Conservation (phyloP, 345 rosid genomes). For the Dipteronia sinensis region DNA sequence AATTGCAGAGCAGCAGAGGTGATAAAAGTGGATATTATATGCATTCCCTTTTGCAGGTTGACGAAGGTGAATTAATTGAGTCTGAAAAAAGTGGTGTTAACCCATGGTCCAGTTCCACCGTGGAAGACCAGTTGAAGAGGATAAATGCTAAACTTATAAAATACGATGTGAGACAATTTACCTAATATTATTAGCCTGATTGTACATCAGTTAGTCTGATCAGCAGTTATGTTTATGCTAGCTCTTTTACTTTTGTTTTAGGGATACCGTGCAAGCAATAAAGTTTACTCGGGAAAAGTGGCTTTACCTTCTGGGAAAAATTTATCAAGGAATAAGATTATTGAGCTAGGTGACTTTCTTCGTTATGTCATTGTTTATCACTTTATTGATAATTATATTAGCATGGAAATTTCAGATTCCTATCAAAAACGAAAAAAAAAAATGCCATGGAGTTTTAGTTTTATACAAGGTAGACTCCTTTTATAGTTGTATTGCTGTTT, state of each 20-base stretch:
- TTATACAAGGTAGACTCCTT: background rate
- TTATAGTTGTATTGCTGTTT: background rate
- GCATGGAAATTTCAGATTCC: background rate
- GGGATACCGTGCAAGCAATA: conserved; percentile 72
- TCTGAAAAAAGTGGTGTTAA: conserved; percentile 35
- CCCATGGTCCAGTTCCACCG: conserved; percentile 75
- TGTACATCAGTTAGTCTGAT: conserved; percentile 20
- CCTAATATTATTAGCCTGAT: background rate
- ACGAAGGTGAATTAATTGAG: conserved; percentile 23
- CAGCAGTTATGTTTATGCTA: conserved; percentile 9
- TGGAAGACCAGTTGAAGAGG: conserved; percentile 49
- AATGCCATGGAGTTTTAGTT: background rate
- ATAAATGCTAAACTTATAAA: conserved; percentile 51
- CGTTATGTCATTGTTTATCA: background rate
- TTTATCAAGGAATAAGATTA: conserved; percentile 69
- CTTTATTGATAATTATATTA: background rate
- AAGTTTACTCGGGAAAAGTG: conserved; percentile 70
- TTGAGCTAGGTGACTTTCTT: conserved; percentile 69
- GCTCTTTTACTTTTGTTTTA: conserved; percentile 37
- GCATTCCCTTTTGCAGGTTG: conserved; percentile 41
- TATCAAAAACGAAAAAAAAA: too few species aligned
- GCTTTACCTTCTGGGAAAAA: conserved; percentile 57
- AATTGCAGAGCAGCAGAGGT: background rate
- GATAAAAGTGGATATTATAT: conserved; percentile 6
- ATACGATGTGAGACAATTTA: conserved; percentile 54